Evolutionary conservation across 1,284 basidiomycete genomes (phyloP).

Genomic region (Puccinia horiana): DNA sequence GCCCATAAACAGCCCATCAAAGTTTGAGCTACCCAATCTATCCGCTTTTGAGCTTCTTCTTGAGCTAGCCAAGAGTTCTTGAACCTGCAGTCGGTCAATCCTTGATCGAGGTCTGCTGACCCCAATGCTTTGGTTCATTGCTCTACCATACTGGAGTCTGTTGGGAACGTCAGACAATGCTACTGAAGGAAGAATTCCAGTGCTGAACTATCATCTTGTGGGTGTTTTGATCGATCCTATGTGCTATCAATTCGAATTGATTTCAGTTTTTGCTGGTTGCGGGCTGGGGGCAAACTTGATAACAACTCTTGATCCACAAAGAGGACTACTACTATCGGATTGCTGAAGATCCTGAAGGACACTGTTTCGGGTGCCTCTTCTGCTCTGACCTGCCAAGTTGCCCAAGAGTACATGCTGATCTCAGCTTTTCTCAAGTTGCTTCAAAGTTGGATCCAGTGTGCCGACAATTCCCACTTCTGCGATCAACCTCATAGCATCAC

Average conservation of each 20-base stretch:
- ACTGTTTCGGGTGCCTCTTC: no score
- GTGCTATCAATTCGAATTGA: conserved; percentile 26
- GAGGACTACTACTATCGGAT: conserved; percentile 17
- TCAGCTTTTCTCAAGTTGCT: conserved; percentile 44
- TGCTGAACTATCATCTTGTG: not conserved
- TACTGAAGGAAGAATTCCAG: not conserved
- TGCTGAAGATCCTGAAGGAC: conserved; percentile 14
- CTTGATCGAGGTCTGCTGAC: conserved; percentile 43
- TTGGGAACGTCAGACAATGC: not conserved
- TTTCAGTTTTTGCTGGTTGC: conserved; percentile 35
- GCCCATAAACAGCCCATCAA: conserved; percentile 7
- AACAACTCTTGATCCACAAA: conserved; percentile 35
- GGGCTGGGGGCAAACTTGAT: conserved; percentile 40
- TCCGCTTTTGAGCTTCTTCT: conserved; percentile 30
- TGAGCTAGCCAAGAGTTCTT: conserved; percentile 26
- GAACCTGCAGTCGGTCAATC: conserved; percentile 38
- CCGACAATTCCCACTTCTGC: conserved; percentile 37
- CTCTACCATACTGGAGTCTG: conserved; percentile 42
- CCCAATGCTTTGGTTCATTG: conserved; percentile 44
- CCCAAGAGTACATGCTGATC: conserved; percentile 27
- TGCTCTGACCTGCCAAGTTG: not conserved
- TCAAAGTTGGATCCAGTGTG: conserved; percentile 42
- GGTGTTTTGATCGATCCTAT: conserved; percentile 30
- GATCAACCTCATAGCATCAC: conserved; percentile 50
- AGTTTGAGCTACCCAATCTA: conserved; percentile 17